Percentiles rank a stretch among this genome's conserved stretches.
These are phyloP conservation scores for Ophiostoma montium DNA, from an alignment of 2,329 filamentous ascomycete genomes.

Conservation along the genomic window DNA sequence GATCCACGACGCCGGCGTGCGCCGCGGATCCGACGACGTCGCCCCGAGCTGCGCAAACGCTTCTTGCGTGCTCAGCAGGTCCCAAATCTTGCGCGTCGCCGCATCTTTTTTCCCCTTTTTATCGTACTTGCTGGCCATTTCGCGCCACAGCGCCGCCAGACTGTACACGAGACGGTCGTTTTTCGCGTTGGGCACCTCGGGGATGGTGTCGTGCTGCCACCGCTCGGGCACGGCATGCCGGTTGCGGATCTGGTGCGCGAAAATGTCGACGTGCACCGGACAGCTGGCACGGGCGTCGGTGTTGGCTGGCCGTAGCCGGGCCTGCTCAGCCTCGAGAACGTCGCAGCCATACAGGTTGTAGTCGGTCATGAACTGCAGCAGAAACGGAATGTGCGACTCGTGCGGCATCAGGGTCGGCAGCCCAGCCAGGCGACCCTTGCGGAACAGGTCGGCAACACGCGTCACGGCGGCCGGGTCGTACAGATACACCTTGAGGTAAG, in stretches of 20 bases:
- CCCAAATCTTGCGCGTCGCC: conserved; percentile 52
- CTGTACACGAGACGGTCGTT: conserved; percentile 78
- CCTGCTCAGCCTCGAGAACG: conserved; percentile 51
- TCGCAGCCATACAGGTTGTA: conserved; percentile 94
- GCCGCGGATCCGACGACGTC: conserved; percentile 72
- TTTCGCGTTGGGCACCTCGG: conserved; percentile 52
- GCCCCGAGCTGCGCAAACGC: conserved; percentile 68
- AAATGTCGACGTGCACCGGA: conserved; percentile 77
- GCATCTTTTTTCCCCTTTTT: conserved; percentile 72
- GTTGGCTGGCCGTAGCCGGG: conserved; percentile 39
- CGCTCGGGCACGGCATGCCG: conserved; percentile 60
- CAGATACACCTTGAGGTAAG: conserved; percentile 90
- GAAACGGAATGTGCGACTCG: conserved; percentile 83
- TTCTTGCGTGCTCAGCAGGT: conserved; percentile 59
- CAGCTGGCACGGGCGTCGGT: conserved; percentile 41
- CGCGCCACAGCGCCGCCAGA: conserved; percentile 74
- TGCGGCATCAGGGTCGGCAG: conserved; percentile 90
- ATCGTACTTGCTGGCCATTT: conserved; percentile 11
- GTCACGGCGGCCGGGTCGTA: conserved; percentile 78
- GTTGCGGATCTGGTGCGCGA: conserved; percentile 78
- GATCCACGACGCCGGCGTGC: conserved; percentile 68
- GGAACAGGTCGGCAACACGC: conserved; percentile 72
- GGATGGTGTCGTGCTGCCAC: conserved; percentile 75
- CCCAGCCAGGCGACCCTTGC: conserved; percentile 52
- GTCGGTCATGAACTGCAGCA: conserved; percentile 95